Evolutionary conservation across 306 rosid genomes (phyloP).

Genomic region (Sphenostylis stenocarpa): DNA sequence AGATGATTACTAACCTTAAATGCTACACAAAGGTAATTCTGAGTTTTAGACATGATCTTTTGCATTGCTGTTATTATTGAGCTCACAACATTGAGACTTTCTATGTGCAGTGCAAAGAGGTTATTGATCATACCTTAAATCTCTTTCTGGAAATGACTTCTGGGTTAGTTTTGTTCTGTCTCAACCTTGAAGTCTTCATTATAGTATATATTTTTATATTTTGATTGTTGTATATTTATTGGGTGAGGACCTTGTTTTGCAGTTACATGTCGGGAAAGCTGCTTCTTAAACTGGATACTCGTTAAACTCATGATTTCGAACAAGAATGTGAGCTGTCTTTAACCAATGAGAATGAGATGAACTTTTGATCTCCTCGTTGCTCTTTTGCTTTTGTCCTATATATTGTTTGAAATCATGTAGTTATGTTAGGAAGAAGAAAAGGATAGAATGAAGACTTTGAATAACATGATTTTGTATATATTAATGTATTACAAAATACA

Average conservation of each 20-base stretch:
- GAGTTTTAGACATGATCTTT: constrained; percentile 6
- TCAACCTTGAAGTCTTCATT: constrained; percentile 14
- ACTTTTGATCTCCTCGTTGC: constrained; percentile 12
- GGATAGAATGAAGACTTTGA: not conserved
- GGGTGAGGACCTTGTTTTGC: not conserved
- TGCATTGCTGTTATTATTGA: not conserved
- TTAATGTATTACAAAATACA: too few species aligned
- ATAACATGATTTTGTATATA: too few species aligned
- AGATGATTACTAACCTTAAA: constrained; percentile 87
- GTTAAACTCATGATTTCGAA: constrained; percentile 37
- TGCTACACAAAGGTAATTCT: constrained; percentile 71
- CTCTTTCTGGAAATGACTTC: constrained; percentile 50
- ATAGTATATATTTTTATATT: not conserved
- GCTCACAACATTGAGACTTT: constrained; percentile 13
- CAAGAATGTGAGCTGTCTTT: constrained; percentile 37
- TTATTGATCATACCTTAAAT: constrained; percentile 46
- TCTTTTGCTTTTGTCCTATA: not conserved
- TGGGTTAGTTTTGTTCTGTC: constrained; percentile 41
- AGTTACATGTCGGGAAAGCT: constrained; percentile 45
- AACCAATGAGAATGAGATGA: constrained; percentile 9
- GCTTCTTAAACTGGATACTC: constrained; percentile 44
- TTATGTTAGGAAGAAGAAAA: not conserved
- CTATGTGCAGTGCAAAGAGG: constrained; percentile 49
- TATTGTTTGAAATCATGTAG: not conserved
- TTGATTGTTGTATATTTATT: constrained; percentile 17